phyloP scores from a whole-genome alignment of 768 basidiomycete genomes.

The Suillus subaureus region DNA sequence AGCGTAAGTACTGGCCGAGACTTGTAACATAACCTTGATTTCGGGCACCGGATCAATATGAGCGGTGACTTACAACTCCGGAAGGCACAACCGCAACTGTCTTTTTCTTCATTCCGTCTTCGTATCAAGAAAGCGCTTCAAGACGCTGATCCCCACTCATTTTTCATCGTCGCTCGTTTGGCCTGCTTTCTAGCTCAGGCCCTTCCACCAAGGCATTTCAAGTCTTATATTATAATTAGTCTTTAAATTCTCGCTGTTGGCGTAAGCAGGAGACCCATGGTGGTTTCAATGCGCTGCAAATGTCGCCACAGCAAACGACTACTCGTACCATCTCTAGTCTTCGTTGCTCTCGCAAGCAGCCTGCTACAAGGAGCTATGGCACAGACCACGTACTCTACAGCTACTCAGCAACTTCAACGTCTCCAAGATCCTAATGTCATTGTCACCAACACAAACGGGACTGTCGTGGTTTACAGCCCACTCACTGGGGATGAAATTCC shows the following conservation, averaged over 20 bases:
- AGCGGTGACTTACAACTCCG: neutral
- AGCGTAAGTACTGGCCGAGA: neutral
- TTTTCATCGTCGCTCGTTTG: constrained; percentile 1
- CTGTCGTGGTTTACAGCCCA: constrained; percentile 46
- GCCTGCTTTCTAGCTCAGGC: neutral
- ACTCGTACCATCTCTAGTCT: neutral
- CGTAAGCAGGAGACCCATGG: constrained; percentile 5
- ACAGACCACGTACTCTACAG: neutral
- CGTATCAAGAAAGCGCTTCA: neutral
- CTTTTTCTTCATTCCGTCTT: constrained; percentile 5
- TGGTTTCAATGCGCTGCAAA: constrained; percentile 7
- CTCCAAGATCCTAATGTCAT: constrained; percentile 34
- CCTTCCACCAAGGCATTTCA: neutral
- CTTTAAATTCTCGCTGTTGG: constrained; percentile 1
- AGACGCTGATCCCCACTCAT: constrained; percentile 3
- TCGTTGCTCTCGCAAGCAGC: neutral
- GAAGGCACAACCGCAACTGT: neutral
- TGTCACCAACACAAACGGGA: constrained; percentile 34
- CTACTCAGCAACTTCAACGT: constrained; percentile 21
- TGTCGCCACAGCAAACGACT: neutral
- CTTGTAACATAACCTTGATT: neutral
- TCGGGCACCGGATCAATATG: neutral
- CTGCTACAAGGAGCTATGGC: constrained; percentile 6
- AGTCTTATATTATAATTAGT: neutral
- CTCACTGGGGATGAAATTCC: constrained; percentile 43